A percentile compares a stretch with the other conserved stretches of the same genome.
These are phyloP conservation scores for Colletotrichum sojae DNA, from an alignment of 2,329 filamentous ascomycete species.

Conservation along the genomic window DNA sequence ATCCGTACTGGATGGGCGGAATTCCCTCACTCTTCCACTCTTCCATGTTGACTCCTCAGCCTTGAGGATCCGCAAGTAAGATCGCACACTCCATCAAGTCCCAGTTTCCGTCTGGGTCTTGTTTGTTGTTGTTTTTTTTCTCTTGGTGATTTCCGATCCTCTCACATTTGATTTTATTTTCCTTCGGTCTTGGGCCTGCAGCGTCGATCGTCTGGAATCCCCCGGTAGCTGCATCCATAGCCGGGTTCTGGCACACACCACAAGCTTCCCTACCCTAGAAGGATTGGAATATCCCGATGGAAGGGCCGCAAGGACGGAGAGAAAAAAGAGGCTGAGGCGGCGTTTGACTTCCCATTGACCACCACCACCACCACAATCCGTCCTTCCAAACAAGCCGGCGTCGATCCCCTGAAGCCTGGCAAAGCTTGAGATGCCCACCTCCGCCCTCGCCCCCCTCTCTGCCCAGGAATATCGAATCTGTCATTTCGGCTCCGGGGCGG, in stretches of 20 bases:
- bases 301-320: background rate
- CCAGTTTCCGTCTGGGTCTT: background rate
- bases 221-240: conserved; percentile 13
- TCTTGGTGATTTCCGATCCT: background rate
- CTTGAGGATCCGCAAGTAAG: too few relatives aligned
- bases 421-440: too few relatives aligned
- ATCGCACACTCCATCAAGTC: too few relatives aligned
- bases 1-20: too few relatives aligned
- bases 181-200: too few relatives aligned
- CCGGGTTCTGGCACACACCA: background rate
- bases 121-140: background rate
- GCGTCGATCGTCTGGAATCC: conserved; percentile 3
- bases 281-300: conserved; percentile 9
- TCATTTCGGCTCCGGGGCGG: conserved; percentile 24
- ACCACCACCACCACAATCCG: conserved; percentile 1
- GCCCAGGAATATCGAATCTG: conserved; percentile 24
- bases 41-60: too few relatives aligned
- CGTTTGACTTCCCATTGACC: conserved; percentile 17
- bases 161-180: conserved; percentile 10
- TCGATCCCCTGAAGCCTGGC: too few relatives aligned
- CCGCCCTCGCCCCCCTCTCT: too few relatives aligned
- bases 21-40: too few relatives aligned
- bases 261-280: background rate
- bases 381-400: conserved; percentile 5
- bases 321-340: conserved; percentile 24